These are phyloP conservation scores for Cercospora citrullina DNA, from an alignment of 2,329 filamentous ascomycete species.

Conservation along the genomic window DNA sequence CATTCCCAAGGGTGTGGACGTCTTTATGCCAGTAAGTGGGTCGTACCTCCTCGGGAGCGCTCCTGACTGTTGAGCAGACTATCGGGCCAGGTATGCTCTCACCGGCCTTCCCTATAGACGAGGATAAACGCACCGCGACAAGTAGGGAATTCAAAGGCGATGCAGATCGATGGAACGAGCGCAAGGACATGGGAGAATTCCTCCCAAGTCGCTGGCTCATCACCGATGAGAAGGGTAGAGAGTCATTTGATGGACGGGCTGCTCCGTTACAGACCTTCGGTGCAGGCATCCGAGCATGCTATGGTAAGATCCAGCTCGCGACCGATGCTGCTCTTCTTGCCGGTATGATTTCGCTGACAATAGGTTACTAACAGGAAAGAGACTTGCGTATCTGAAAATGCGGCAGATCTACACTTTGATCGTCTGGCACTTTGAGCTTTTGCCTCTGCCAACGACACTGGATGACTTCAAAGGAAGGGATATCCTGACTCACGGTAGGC, in stretches of 20 bases:
- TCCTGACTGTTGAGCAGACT: not conserved
- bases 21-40: not conserved
- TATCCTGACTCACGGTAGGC: slow-evolving; percentile 8
- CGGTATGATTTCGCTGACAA: not conserved
- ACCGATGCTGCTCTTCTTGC: not conserved
- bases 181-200: slow-evolving; percentile 6
- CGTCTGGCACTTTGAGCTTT: slow-evolving; percentile 11
- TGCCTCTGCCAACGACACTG: not conserved
- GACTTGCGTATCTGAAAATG: slow-evolving; percentile 14
- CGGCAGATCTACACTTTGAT: slow-evolving; percentile 12
- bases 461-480: slow-evolving; percentile 8
- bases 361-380: not conserved
- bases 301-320: slow-evolving; percentile 1
- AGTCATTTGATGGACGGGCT: slow-evolving; percentile 6
- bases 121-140: not conserved
- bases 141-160: slow-evolving; percentile 4
- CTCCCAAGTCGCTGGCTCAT: not conserved
- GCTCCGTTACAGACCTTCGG: slow-evolving; percentile 15
- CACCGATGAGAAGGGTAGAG: not conserved
- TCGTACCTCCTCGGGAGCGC: not conserved
- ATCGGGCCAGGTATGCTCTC: slow-evolving; percentile 1
- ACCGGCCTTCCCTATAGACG: not conserved
- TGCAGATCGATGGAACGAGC: not conserved
- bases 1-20: slow-evolving; percentile 13
- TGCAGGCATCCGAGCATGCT: slow-evolving; percentile 4